Evolutionary conservation across 352 stramenopile genomes (phyloP), one percentile per base, ranked within the genome.

Genomic region (Globisporangium paroecandrum): DNA sequence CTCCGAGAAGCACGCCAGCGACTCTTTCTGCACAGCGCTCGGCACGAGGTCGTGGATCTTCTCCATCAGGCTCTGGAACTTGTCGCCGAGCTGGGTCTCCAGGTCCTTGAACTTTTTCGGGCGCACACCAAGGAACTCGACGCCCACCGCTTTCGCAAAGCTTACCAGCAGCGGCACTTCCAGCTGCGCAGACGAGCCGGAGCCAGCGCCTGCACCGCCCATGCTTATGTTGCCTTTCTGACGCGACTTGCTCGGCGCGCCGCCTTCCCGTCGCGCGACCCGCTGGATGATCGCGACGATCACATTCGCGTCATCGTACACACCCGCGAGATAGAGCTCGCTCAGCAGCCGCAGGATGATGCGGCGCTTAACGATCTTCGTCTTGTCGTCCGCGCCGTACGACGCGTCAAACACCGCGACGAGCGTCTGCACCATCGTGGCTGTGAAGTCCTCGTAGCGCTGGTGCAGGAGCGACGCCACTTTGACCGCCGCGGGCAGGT

Each of bases 111-210:
- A 82, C 69, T 88, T 89, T 57, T 83, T 84, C 15, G 83, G 78
- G 7, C 82, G 74, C 9, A 91, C 77, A 15, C 88, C 86, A 13
- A 96, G 73, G 70, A 95, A 95, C 59, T 98, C 96, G 61, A 93
- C 80, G 13, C 94, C 94, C 2, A 91, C 93, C 1, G 87, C 80
- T 72, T 98, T 98, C 58, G 92, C 93, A 81, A 98, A 98, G 60
- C 89, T 96, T 66, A 98, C 91, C 15, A 98, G 83, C 54, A 98
- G 76, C 70, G 93, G 91, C 15, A 97, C 92, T 85, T 99, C 96
- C 9, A 94, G 70, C 70, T 92, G 87, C 2, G 79, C 75, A 9
- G 78, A 68, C 13, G 65, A 69, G 41, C 47, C n/a, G n/a, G 25
- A 36, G 7, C 55, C 27, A 43, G 72, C 66, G 15, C 29, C 18